Conservation (phyloP, 495 filamentous ascomycete species). For the Tuber brumale region DNA sequence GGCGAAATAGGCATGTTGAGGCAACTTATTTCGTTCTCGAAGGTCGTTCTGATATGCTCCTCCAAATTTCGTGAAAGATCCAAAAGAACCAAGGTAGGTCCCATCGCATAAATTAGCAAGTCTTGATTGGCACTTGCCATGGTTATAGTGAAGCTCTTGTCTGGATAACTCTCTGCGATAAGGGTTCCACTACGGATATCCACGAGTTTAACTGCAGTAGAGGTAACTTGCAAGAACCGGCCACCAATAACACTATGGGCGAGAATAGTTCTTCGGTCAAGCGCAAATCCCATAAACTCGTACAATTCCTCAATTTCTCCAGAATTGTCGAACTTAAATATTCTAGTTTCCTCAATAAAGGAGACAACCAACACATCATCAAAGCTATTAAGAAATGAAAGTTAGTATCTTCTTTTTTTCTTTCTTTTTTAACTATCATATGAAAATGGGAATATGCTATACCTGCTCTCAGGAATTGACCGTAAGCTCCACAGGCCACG, state of each 20-base stretch:
- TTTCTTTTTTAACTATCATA: constrained; percentile 39
- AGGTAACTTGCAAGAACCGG: constrained; percentile 72
- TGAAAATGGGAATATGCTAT: background rate
- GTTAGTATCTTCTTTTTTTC: constrained; percentile 44
- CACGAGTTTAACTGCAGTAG: constrained; percentile 54
- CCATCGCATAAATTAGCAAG: constrained; percentile 64
- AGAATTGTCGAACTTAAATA: constrained; percentile 66
- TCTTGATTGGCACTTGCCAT: constrained; percentile 67
- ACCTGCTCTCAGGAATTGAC: constrained; percentile 28
- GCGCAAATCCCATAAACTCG: constrained; percentile 59
- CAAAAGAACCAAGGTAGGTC: constrained; percentile 60
- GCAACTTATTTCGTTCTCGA: constrained; percentile 67
- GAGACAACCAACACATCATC: constrained; percentile 71
- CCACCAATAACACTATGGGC: constrained; percentile 56
- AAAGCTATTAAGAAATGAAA: constrained; percentile 29
- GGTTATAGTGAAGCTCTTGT: constrained; percentile 59
- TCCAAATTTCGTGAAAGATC: constrained; percentile 55
- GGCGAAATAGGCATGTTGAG: constrained; percentile 55
- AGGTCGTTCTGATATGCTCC: constrained; percentile 55
- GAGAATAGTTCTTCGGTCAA: constrained; percentile 68
- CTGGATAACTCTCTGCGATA: constrained; percentile 56
- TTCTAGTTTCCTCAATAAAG: constrained; percentile 73
- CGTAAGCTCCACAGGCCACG: constrained; percentile 59
- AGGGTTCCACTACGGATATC: constrained; percentile 65
- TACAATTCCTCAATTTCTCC: constrained; percentile 84